A percentile compares a stretch with the other conserved stretches of the same genome.
Evolutionary conservation across 805 yeast species (phyloP).

Genomic region (Candida tammaniensis): DNA sequence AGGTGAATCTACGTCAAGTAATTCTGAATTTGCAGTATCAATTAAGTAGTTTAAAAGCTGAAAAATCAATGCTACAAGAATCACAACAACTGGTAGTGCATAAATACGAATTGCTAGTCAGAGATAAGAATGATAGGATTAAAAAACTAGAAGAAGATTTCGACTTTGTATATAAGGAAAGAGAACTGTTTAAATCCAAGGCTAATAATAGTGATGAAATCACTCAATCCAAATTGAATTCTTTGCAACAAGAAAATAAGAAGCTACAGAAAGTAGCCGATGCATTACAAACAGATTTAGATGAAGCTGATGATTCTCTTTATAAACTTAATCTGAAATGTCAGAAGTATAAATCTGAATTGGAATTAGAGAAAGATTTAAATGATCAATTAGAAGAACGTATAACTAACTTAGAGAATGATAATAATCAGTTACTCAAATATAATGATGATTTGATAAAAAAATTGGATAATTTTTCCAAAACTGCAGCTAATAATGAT

Average conservation of each 20-base stretch:
- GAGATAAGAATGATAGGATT: slow-evolving; percentile 31
- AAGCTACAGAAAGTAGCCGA: slow-evolving; percentile 18
- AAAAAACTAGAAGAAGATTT: slow-evolving; percentile 33
- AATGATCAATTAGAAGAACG: slow-evolving; percentile 40
- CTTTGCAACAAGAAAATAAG: slow-evolving; percentile 18
- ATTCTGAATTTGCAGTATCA: slow-evolving; percentile 32
- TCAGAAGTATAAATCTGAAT: slow-evolving; percentile 29
- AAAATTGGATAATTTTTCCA: slow-evolving; percentile 17
- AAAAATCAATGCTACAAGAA: slow-evolving; percentile 29
- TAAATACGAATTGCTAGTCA: slow-evolving; percentile 27
- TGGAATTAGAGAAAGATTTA: slow-evolving; percentile 29
- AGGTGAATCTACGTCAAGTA: slow-evolving; percentile 15
- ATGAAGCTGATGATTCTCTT: slow-evolving; percentile 10
- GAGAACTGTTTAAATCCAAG: slow-evolving; percentile 31
- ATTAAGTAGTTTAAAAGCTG: slow-evolving; percentile 28
- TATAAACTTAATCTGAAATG: slow-evolving; percentile 14
- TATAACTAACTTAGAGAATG: slow-evolving; percentile 24
- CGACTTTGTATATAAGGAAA: slow-evolving; percentile 33
- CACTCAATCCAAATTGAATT: slow-evolving; percentile 14
- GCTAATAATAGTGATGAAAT: slow-evolving; percentile 28
- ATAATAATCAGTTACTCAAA: slow-evolving; percentile 15
- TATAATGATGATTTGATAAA: slow-evolving; percentile 30
- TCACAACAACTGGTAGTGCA: slow-evolving; percentile 21
- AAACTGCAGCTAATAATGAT: slow-evolving; percentile 7
- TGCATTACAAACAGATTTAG: slow-evolving; percentile 7